Evolutionary conservation across 306 rosid genomes (phyloP).

Genomic region (Astragalus membranaceus): DNA sequence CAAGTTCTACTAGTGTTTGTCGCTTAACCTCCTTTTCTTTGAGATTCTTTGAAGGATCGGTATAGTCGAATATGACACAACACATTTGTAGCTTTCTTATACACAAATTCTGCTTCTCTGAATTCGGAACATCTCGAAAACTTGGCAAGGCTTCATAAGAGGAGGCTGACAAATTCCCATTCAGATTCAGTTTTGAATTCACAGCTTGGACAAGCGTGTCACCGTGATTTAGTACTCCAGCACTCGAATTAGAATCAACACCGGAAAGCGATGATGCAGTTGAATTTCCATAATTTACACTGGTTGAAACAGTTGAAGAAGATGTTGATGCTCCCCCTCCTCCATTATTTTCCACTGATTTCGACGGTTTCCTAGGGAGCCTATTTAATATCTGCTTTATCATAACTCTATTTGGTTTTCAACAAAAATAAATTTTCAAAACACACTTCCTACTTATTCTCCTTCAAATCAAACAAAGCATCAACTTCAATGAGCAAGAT

Average conservation of each 20-base stretch:
- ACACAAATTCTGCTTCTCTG: constrained; percentile 82
- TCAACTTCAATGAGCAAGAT: constrained; percentile 19
- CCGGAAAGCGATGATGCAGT: constrained; percentile 41
- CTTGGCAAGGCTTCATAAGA: constrained; percentile 77
- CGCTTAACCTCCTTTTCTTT: constrained; percentile 88
- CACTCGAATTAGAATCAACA: constrained; percentile 38
- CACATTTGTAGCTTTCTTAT: constrained; percentile 82
- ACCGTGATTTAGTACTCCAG: constrained; percentile 53
- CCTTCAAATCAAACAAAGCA: constrained; percentile 33
- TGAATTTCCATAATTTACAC: constrained; percentile 41
- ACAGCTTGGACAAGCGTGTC: constrained; percentile 47
- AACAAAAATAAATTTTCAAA: constrained; percentile 18
- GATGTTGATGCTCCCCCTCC: constrained; percentile 58
- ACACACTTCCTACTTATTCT: constrained; percentile 18
- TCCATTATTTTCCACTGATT: constrained; percentile 66
- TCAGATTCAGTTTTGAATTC: constrained; percentile 62
- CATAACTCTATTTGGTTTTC: constrained; percentile 49
- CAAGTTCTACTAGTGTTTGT: constrained; percentile 83
- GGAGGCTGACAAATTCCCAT: constrained; percentile 49
- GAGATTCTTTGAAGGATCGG: constrained; percentile 72
- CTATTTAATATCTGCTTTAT: constrained; percentile 82
- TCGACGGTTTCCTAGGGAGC: constrained; percentile 85
- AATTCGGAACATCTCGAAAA: constrained; percentile 77
- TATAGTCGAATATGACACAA: constrained; percentile 67
- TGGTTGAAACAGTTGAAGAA: constrained; percentile 54